Evolutionary conservation across 208 protist genomes (phyloP).

Genomic region (Trichomonas tenax): DNA sequence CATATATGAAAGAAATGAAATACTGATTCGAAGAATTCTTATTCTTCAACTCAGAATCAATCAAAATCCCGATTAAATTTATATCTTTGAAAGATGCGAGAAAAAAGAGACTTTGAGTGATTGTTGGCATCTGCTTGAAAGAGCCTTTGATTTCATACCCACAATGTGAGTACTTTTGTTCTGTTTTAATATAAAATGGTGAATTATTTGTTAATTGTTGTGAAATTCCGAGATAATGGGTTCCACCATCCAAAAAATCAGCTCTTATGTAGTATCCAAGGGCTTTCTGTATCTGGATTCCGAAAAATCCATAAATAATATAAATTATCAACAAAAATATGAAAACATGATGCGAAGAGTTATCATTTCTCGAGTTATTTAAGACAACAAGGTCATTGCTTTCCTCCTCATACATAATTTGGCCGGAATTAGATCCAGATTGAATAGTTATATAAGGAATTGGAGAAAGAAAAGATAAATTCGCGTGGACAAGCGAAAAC

Average conservation of each 20-base stretch:
- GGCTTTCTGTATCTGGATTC: neutral
- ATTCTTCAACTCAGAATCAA: neutral
- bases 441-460: neutral
- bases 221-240: neutral
- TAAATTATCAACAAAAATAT: neutral
- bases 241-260: neutral
- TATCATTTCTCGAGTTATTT: neutral
- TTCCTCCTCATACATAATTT: neutral
- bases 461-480: neutral
- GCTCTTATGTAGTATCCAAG: neutral
- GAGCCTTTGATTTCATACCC: neutral
- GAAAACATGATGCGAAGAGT: neutral
- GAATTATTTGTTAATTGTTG: neutral
- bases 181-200: neutral
- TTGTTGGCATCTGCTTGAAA: neutral
- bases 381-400: neutral
- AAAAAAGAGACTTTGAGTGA: neutral
- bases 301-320: neutral
- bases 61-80: neutral
- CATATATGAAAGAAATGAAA: neutral
- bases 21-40: neutral
- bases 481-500: neutral
- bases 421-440: neutral
- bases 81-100: neutral
- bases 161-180: neutral